Conservation (phyloP, 2,329 filamentous ascomycete species). For the Curvularia eragrostidis region DNA sequence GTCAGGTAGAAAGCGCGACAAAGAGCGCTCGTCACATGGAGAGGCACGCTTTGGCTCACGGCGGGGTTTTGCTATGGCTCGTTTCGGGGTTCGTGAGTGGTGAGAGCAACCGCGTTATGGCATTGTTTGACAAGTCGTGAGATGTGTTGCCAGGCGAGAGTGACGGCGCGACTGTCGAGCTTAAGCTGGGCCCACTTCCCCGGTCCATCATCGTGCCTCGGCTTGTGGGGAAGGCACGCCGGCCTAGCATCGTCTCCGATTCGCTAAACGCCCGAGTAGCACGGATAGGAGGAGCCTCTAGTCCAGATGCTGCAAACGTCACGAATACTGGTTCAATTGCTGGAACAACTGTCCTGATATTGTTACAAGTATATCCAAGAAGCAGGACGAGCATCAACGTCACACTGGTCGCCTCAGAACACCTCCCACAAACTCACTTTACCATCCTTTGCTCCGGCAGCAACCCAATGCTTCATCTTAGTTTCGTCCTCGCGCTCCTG, state of each 20-base stretch:
- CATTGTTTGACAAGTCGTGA: constrained; percentile 12
- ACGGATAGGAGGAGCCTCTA: background rate
- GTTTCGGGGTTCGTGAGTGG: background rate
- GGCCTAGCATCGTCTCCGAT: constrained; percentile 14
- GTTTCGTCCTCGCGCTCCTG: constrained; percentile 54
- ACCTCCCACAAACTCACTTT: constrained; percentile 97
- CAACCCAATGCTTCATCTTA: constrained; percentile 82
- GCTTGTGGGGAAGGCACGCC: constrained; percentile 27
- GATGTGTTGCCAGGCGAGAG: constrained; percentile 5
- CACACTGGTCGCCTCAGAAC: constrained; percentile 58
- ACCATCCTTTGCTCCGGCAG: constrained; percentile 89
- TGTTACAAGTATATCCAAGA: background rate
- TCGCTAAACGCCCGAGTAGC: constrained; percentile 2
- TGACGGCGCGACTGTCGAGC: constrained; percentile 12
- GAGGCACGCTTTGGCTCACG: background rate
- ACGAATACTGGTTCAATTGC: background rate
- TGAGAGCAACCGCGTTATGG: constrained; percentile 7
- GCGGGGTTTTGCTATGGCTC: background rate
- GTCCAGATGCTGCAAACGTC: background rate
- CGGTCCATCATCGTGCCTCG: constrained; percentile 23
- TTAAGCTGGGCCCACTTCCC: constrained; percentile 21
- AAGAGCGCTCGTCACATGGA: constrained; percentile 6
- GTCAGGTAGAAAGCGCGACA: constrained; percentile 3
- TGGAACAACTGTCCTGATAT: background rate
- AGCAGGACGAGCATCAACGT: background rate